Conservation (phyloP, 768 basidiomycete genomes). For the Paxillus involutus region DNA sequence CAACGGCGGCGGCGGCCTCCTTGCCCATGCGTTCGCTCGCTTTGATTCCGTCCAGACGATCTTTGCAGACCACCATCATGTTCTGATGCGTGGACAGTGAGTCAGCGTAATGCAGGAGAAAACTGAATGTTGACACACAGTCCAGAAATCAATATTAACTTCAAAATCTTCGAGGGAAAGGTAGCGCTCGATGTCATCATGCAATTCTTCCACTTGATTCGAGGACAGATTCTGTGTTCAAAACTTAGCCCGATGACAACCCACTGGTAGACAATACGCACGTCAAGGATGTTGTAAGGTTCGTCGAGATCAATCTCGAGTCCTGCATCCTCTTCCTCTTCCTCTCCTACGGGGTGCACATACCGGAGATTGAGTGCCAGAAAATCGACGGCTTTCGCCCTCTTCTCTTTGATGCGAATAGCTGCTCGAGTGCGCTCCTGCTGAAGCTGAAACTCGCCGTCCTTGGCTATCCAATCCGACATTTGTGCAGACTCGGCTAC, state of each 20-base stretch:
- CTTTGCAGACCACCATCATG: constrained; percentile 97
- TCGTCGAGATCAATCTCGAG: constrained; percentile 98
- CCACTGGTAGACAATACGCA: constrained; percentile 37
- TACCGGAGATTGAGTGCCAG: constrained; percentile 94
- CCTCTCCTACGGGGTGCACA: constrained; percentile 73
- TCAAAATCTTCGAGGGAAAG: constrained; percentile 82
- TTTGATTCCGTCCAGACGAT: constrained; percentile 78
- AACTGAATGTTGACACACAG: constrained; percentile 47
- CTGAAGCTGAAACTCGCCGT: constrained; percentile 95
- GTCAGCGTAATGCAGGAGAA: not conserved
- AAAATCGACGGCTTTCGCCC: constrained; percentile 99
- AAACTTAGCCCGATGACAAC: constrained; percentile 1
- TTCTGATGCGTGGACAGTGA: constrained; percentile 49
- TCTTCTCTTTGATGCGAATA: constrained; percentile 92
- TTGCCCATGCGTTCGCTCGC: constrained; percentile 58
- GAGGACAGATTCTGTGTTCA: constrained; percentile 71
- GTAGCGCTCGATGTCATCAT: constrained; percentile 93
- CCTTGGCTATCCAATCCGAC: constrained; percentile 97
- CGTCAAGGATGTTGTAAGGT: constrained; percentile 96
- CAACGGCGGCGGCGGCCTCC: constrained; percentile 79
- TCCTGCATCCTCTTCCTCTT: constrained; percentile 80
- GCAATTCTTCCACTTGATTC: constrained; percentile 88
- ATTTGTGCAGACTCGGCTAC: constrained; percentile 94
- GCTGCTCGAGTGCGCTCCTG: constrained; percentile 89
- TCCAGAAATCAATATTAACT: constrained; percentile 96